These are phyloP conservation scores for Lepidium africanum DNA, from an alignment of 345 rosid species.

Conservation along the genomic window DNA sequence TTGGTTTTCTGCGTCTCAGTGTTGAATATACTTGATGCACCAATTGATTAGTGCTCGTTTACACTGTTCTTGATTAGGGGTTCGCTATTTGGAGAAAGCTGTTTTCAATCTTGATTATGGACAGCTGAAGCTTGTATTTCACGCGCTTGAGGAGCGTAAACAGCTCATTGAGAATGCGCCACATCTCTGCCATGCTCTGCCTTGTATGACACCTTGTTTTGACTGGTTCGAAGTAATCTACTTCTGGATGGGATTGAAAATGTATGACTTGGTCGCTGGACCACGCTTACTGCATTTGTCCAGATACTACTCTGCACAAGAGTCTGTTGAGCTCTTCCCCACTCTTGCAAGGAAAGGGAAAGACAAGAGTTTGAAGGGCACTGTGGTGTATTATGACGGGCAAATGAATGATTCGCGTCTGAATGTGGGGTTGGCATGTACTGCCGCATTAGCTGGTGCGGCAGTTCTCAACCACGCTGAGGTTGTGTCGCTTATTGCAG, in stretches of 20 bases:
- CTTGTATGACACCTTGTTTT: conserved; percentile 99
- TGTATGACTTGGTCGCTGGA: conserved; percentile 97
- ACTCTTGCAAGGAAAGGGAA: conserved; percentile 81
- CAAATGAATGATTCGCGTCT: conserved; percentile 98
- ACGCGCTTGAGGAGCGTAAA: conserved; percentile 93
- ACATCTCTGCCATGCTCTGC: conserved; percentile 88
- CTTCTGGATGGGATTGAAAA: conserved; percentile 92
- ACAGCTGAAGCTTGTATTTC: conserved; percentile 85
- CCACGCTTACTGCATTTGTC: conserved; percentile 71
- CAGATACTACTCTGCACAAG: conserved; percentile 78
- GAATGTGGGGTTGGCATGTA: conserved; percentile 82
- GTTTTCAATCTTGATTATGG: conserved; percentile 93
- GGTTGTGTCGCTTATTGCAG: conserved; percentile 69
- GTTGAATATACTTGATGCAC: neutral
- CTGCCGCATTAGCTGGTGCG: conserved; percentile 91
- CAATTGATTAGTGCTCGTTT: neutral
- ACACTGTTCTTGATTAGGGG: conserved; percentile 42
- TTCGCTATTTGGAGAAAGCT: conserved; percentile 97
- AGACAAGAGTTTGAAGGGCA: conserved; percentile 62
- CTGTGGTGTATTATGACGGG: conserved; percentile 96
- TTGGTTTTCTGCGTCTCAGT: neutral
- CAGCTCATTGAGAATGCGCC: conserved; percentile 94
- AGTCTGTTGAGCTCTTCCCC: conserved; percentile 83
- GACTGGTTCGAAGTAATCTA: conserved; percentile 89
- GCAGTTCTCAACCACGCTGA: conserved; percentile 96